Evolutionary conservation across 345 rosid genomes (phyloP), one percentile per base, ranked within the genome.

Genomic region (Kernera saxatilis): DNA sequence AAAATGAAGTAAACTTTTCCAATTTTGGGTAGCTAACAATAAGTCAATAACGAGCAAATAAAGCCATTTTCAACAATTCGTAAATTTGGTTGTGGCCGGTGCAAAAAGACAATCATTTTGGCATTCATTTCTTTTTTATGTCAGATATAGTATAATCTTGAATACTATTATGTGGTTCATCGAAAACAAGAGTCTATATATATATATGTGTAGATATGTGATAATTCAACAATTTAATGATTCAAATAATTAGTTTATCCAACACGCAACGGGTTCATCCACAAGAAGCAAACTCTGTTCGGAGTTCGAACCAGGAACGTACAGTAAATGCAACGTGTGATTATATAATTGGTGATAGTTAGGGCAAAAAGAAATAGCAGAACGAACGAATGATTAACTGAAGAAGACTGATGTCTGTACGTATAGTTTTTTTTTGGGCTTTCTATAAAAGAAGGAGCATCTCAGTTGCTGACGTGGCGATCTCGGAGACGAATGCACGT

Each of bases 331-430:
- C 64, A 50, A 44, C 54, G 49, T 45, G 65, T 44, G 4, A 18
- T 22, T 5, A 17, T 25, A 36, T 11, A 19, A 19, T 5, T 43
- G 32, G 62, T 40, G 15, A 5, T n/a, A 39, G 5, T 3, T 5
- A 22, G 6, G 36, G n/a, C n/a, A 5, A 2, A 8, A 11, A 23
- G 0, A 14, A 29, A 41, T 11, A 57, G 26, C 56, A 69, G 64
- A 64, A 44, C 41, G 64, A 64, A 44, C 41, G 9, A 44, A 64
- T 72, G 65, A 64, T 72, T 44, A 44, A 35, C 15, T 44, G 76
- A 64, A 18, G 75, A 26, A 64, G 70, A 60, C 75, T 72, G 77
- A 72, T 72, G 64, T n/a, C n/a, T 72, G 64, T 53, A 46, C 36
- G 60, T 41, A 5, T 29, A 8, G 10, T 11, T 41, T 19, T 8